phyloP scores from a whole-genome alignment of 805 yeast genomes.

The Candida golubevii region DNA sequence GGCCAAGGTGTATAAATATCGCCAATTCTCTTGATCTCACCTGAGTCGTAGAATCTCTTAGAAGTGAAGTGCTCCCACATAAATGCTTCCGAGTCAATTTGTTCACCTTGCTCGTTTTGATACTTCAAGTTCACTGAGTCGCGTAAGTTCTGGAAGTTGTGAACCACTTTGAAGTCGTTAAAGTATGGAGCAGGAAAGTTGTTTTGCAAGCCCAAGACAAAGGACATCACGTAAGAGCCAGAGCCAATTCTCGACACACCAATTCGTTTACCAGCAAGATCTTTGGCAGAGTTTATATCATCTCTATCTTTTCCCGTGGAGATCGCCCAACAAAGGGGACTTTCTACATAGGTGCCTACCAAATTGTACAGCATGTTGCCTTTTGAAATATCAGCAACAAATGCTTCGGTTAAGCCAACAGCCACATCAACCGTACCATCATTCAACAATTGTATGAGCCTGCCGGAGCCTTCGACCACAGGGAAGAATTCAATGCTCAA shows the following conservation, averaged over 20 bases:
- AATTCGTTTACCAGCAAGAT: constrained; percentile 58
- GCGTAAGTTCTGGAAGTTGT: constrained; percentile 71
- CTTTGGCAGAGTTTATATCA: constrained; percentile 48
- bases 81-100: constrained; percentile 63
- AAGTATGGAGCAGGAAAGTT: constrained; percentile 51
- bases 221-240: constrained; percentile 90
- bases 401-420: constrained; percentile 88
- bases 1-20: constrained; percentile 96
- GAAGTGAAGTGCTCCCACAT: constrained; percentile 97
- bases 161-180: constrained; percentile 50
- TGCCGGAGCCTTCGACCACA: constrained; percentile 85
- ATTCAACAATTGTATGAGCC: constrained; percentile 69
- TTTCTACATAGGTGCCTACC: constrained; percentile 77
- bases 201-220: constrained; percentile 65
- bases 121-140: constrained; percentile 64
- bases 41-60: constrained; percentile 73
- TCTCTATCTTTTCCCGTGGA: constrained; percentile 65
- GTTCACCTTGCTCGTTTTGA: constrained; percentile 29
- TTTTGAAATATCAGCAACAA: constrained; percentile 75
- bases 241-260: constrained; percentile 87
- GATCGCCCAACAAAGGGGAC: constrained; percentile 89
- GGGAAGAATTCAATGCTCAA: constrained; percentile 60
- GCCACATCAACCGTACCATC: constrained; percentile 68
- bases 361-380: constrained; percentile 62
- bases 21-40: constrained; percentile 79